Percentiles rank a stretch among this genome's conserved stretches.
phyloP scores from a whole-genome alignment of 2,329 filamentous ascomycete genomes.

The Fusarium tupiense region DNA sequence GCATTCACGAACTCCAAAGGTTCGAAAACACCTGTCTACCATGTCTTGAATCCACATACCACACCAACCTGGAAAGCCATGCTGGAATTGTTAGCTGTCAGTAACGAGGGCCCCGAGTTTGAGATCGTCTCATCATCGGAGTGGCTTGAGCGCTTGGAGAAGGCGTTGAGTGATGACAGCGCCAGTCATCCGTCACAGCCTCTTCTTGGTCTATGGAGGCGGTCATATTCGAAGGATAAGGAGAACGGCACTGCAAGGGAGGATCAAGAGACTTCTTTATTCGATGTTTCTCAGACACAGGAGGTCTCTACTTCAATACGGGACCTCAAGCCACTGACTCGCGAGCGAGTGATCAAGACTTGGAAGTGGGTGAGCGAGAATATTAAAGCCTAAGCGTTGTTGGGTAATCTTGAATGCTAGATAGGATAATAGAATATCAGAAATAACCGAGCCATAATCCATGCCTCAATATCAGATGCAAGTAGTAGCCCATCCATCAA shows the following conservation, averaged over 20 bases:
- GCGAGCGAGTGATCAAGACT: slow-evolving; percentile 25
- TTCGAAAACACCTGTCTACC: slow-evolving; percentile 19
- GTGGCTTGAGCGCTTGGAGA: slow-evolving; percentile 34
- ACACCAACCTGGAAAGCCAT: slow-evolving; percentile 33
- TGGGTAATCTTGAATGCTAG: rapidly evolving
- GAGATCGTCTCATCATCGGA: slow-evolving; percentile 5
- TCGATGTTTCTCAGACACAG: slow-evolving; percentile 17
- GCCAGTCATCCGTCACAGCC: slow-evolving; percentile 34
- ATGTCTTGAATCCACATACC: slow-evolving; percentile 37
- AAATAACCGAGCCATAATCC: not conserved
- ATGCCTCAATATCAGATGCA: too few relatives aligned
- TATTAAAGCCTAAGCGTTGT: not conserved
- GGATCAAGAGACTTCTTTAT: not conserved
- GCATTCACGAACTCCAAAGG: not conserved
- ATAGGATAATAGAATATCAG: not conserved
- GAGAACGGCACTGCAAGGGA: not conserved
- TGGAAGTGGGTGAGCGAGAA: slow-evolving; percentile 37
- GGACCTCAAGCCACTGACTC: slow-evolving; percentile 17
- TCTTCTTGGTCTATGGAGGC: slow-evolving; percentile 38
- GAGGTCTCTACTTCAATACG: slow-evolving; percentile 17
- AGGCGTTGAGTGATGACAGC: not conserved
- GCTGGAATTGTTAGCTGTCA: slow-evolving; percentile 30
- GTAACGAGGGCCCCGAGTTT: not conserved
- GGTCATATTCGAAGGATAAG: not conserved
- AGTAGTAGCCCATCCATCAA: not conserved